Evolutionary conservation across 768 basidiomycete genomes (phyloP), one percentile per base, ranked within the genome.

Genomic region (Hemileccinum rubropunctum): DNA sequence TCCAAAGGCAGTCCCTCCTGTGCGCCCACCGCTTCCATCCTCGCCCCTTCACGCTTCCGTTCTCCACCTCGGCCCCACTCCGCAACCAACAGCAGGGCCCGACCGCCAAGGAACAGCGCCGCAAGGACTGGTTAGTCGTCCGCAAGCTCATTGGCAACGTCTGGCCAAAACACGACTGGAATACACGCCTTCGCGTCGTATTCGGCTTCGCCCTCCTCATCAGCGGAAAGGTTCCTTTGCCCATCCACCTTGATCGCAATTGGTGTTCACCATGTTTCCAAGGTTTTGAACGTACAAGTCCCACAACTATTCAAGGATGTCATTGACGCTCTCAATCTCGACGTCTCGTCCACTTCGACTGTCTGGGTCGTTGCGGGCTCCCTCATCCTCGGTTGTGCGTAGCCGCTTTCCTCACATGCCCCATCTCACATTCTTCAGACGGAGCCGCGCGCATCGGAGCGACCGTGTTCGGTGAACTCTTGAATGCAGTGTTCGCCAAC

Each of bases 281-380:
- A 94, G 93, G 71, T 97, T 38, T 71, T 98, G 49, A 99, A 98
- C 65, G 97, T 99, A 1, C 95, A 98, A 77, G 95, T 99, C n/a
- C 97, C 97, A 1, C 81, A 91, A 57, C 73, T 98, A 53, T 99
- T 99, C 80, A 98, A 98, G 70, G 69, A 77, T 23, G 81, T 99
- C 37, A 84, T 99, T 45, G 95, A 99, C 65, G 69, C 89, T 1
- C 74, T 99, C 54, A 97, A 98, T 60, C 74, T 98, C 28, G 83
- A 88, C 23, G 75, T 97, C 30, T 80, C 86, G 12, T 70, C 83
- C 12, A 65, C 76, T 7, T 80, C 86, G 5, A 93, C 95, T 0
- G 92, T 91, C 3, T 95, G 93, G 90, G 76, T 94, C 3, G 73
- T 99, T 20, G 92, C 87, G 0, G 97, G 97, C n/a, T 83, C 88